Conservation (phyloP, 2,329 filamentous ascomycete species). For the Fusarium decemcellulare region DNA sequence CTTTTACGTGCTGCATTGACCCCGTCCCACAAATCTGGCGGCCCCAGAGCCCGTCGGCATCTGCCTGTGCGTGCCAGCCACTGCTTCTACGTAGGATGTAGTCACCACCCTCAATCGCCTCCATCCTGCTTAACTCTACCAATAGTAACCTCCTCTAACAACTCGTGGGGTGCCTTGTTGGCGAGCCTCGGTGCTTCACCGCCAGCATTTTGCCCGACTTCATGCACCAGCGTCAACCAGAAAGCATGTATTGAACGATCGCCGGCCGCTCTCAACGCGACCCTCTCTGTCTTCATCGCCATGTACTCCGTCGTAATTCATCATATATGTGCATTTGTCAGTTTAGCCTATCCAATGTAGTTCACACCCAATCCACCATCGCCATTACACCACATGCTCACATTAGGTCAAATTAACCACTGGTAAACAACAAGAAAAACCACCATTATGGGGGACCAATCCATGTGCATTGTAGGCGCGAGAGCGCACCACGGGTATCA, state of each 20-base stretch:
- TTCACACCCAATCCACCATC: conserved; percentile 9
- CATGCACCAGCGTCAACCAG: background rate
- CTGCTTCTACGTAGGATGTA: background rate
- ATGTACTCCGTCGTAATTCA: background rate
- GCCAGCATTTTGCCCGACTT: conserved; percentile 1
- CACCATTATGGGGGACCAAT: conserved; percentile 1
- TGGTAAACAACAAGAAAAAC: background rate
- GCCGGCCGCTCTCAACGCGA: background rate
- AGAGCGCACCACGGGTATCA: conserved; percentile 43
- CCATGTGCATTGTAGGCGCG: conserved; percentile 26
- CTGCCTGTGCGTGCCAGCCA: background rate
- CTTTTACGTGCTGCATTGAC: background rate
- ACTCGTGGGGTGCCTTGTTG: conserved; percentile 26
- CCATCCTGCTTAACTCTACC: conserved; percentile 9
- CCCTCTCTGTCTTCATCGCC: background rate
- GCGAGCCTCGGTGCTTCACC: conserved; percentile 16
- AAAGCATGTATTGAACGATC: background rate
- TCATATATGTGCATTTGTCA: background rate
- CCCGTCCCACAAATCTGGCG: conserved; percentile 12
- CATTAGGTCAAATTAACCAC: conserved; percentile 13
- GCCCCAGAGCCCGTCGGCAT: background rate
- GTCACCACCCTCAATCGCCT: background rate
- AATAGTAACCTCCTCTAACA: conserved; percentile 25
- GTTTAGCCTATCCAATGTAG: background rate
- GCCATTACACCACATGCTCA: background rate